A percentile compares a stretch with the other conserved stretches of the same genome.
These are phyloP conservation scores for Sugiyamaella novakii DNA, from an alignment of 1,139 yeast species.

Conservation along the genomic window DNA sequence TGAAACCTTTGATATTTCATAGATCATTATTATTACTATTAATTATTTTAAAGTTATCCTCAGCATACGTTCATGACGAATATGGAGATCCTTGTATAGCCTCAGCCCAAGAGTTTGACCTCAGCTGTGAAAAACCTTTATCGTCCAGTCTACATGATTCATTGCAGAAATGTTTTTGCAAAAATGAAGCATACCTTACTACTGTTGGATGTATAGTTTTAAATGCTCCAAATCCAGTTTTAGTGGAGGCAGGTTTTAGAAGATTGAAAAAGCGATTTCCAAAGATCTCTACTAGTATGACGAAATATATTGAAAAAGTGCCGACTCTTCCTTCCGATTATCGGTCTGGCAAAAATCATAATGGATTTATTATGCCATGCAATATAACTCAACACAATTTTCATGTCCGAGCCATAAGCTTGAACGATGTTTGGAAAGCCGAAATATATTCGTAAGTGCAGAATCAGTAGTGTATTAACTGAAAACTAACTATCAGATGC, in stretches of 20 bases:
- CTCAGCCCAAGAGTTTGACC: constrained; percentile 16
- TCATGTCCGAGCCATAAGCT: constrained; percentile 13
- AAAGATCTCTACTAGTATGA: constrained; percentile 1
- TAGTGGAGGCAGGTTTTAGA: constrained; percentile 7
- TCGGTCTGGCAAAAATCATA: not conserved
- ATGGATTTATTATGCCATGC: constrained; percentile 7
- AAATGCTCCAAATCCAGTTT: constrained; percentile 8
- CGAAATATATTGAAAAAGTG: constrained; percentile 7
- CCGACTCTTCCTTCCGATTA: not conserved
- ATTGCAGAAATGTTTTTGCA: constrained; percentile 19
- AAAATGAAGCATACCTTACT: constrained; percentile 18
- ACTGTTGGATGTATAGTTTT: constrained; percentile 23
- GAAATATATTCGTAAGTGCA: constrained; percentile 9
- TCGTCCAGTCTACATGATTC: constrained; percentile 1
- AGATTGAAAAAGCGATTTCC: constrained; percentile 11
- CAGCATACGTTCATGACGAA: constrained; percentile 15
- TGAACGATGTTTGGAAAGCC: constrained; percentile 13
- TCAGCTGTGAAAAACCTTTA: constrained; percentile 15
- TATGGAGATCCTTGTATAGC: constrained; percentile 25
- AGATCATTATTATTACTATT: too few species aligned
- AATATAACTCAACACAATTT: constrained; percentile 11
- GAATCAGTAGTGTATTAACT: not conserved
- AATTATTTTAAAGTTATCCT: not conserved
- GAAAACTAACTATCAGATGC: constrained; percentile 14
- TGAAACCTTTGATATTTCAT: constrained; percentile 1